Evolutionary conservation across 441 rosid genomes (phyloP), one percentile per base, ranked within the genome.

Genomic region (Pelargonium citronellum): DNA sequence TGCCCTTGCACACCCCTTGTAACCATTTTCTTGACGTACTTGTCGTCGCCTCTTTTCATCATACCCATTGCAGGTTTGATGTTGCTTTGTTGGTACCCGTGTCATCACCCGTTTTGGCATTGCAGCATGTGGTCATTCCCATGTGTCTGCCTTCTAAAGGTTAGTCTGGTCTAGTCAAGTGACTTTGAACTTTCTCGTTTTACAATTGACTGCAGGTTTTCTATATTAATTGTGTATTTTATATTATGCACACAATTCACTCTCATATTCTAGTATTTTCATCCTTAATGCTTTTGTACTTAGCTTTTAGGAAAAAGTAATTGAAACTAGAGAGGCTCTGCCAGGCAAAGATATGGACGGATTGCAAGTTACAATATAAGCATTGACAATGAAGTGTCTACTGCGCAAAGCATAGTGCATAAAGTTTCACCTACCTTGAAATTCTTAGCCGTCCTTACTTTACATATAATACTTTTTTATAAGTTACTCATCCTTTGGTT

Each of bases 41-140:
- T 51, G 19, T n/a, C 5, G 6, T 13, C 63, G 30, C 66, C 55
- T 69, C 15, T 74, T 62, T 69, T 57, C 37, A 53, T 37, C 7
- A 34, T 16, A 27, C 11, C 17, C 67, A n/a, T 76, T 78, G 67
- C 84, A 95, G 99, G 97, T 92, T 92, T 83, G 97, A 95, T 81
- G 91, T 95, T 69, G 97, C 91, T 72, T 73, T 81, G 57, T 84
- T 95, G 83, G 84, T 74, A 79, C 89, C 93, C 61, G 64, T 84
- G 66, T 75, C 78, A 67, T 90, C 98, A 0, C 99, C 97, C 4
- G 87, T 89, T 60, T 81, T 95, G 73, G 79, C 97, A 71, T 79
- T 95, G 85, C 95, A 85, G 82, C 95, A 89, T 72, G 86, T 77
- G 8, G 64, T 87, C 65, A 78, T 95, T 74, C 95, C 89, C 74